Conservation (phyloP, 495 filamentous ascomycete genomes). For the Penicillium subrubescens region DNA sequence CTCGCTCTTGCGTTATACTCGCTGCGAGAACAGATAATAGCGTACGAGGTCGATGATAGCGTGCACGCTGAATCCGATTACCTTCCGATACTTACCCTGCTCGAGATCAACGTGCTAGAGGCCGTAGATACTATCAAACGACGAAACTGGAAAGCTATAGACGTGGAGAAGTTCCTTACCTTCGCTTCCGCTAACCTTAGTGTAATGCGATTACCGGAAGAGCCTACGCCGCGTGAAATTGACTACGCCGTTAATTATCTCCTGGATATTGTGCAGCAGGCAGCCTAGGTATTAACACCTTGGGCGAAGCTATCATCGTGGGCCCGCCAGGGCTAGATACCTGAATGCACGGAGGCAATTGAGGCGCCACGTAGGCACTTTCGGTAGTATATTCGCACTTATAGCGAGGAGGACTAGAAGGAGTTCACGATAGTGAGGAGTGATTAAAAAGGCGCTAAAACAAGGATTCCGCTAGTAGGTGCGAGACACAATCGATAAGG, state of each 20-base stretch:
- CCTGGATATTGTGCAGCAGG: no score
- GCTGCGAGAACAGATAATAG: not conserved
- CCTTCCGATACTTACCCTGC: no score
- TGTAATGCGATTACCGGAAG: no score
- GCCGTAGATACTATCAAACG: not conserved
- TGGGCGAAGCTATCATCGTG: no score
- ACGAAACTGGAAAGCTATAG: not conserved
- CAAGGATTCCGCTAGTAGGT: not conserved
- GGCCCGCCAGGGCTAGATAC: constrained; percentile 11
- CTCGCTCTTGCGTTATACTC: not conserved
- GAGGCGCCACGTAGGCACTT: not conserved
- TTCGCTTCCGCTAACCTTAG: no score
- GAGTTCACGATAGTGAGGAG: not conserved
- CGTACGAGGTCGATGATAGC: no score
- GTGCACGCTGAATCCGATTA: no score
- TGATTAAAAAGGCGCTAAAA: not conserved
- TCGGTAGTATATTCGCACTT: not conserved
- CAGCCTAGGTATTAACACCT: no score
- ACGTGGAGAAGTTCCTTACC: not conserved
- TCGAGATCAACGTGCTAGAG: no score
- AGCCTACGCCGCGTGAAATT: no score
- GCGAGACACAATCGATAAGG: constrained; percentile 1
- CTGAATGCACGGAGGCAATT: constrained; percentile 15
- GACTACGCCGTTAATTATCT: no score
- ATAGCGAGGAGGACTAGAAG: not conserved